Evolutionary conservation across 2,329 filamentous ascomycete genomes (phyloP), one percentile per base, ranked within the genome.

Genomic region (Mollisia scopiformis): DNA sequence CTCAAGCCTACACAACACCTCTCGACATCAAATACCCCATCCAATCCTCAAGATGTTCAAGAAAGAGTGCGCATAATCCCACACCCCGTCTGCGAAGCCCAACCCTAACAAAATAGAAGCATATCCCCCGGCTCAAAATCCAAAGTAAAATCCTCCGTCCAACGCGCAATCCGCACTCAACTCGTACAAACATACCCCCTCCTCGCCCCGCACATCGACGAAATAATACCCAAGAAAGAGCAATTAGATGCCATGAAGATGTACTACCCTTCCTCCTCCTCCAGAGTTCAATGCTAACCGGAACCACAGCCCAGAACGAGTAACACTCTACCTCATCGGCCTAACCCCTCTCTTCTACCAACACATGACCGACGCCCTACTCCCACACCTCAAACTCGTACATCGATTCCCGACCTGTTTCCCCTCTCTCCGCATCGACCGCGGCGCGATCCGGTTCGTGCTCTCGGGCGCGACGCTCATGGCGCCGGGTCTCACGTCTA

Each of bases 131-230:
- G 90, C 68, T 88, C 91, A 59, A 96, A 95, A 80, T 92, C 93
- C 70, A 98, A 98, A 83, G 92, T 98, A 78, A 99, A 98, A 80
- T 97, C 94, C 67, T 97, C 93, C 25, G 92, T 92, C 59, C 93
- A 97, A 81, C 91, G 95, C 73, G 86, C 82, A 66, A 88, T 99
- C 71, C 91, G 95, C 69, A 84, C 88, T 72, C 91, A 91, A 72
- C 85, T 98, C 68, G 81, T 95, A 66, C 84, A 92, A 61, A 90
- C 90, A 56, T 97, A 96, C 78, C 95, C 95, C 2, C 85, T 91
- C 55, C 89, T 98, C 55, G 87, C 88, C 68, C 91, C 92, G 0
- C 86, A 92, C 79, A 96, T 97, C 77, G 95, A 99, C 76, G 92
- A 96, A 75, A 88, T 98, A 71, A 83, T 99, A 68, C 95, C 95